Conservation (phyloP, 139 green algal species). For the Coelastrella sp. region DNA sequence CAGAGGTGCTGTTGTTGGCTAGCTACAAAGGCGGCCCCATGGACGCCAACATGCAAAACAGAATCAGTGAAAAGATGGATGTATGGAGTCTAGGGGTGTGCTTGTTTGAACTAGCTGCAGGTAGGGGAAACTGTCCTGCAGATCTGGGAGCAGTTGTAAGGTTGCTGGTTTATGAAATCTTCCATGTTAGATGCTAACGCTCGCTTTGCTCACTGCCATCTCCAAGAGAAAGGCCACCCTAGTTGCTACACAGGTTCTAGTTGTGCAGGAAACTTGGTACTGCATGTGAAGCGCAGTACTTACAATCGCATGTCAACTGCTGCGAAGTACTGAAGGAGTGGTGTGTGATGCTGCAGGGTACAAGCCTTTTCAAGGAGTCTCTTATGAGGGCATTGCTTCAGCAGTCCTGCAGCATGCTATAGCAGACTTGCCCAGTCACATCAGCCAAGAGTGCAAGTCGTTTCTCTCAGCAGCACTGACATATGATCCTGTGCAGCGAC, state of each 20-base stretch:
- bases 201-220: too few species aligned
- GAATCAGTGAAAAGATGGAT: conserved; percentile 38
- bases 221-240: too few species aligned
- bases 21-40: not conserved
- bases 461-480: conserved; percentile 73
- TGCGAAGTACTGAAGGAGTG: too few species aligned
- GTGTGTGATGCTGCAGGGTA: conserved; percentile 24
- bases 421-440: conserved; percentile 3
- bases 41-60: not conserved
- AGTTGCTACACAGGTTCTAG: too few species aligned
- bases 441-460: conserved; percentile 45
- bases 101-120: conserved; percentile 49
- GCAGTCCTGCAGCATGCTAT: conserved; percentile 26
- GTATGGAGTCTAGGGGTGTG: conserved; percentile 48
- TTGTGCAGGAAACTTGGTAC: too few species aligned
- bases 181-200: too few species aligned
- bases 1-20: conserved; percentile 61
- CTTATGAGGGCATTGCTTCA: conserved; percentile 40
- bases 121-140: too few species aligned
- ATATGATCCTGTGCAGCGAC: conserved; percentile 63
- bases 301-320: not conserved
- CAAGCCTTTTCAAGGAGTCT: conserved; percentile 47
- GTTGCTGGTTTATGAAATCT: too few species aligned
- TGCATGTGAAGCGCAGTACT: too few species aligned
- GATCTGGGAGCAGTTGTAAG: too few species aligned